Evolutionary conservation across 2,329 filamentous ascomycete genomes (phyloP), one percentile per base, ranked within the genome.

Genomic region (Neodidymelliopsis sp.): DNA sequence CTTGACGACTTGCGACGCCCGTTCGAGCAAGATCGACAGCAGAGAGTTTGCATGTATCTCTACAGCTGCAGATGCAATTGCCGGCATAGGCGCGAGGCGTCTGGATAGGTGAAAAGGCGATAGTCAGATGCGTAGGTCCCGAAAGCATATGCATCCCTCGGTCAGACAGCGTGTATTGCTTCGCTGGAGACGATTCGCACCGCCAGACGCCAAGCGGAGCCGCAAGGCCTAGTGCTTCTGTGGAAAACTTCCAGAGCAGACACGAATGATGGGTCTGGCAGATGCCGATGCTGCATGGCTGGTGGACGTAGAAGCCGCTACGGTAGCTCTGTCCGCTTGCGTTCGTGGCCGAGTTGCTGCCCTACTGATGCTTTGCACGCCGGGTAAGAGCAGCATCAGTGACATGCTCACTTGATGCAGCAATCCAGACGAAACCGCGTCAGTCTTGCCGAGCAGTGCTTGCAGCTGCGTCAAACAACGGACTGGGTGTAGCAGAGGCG

Each of bases 391-490:
- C 35, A 24, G 30, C 30, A 22, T 41, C 30, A 25, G 30, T 41
- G 40, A 50, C 40, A 45, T 40, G 11, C 28, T 31, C 30, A 25
- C n/a, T 19, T n/a, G n/a, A 31, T 27, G 20, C 13, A 40, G 22
- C 16, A 31, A 8, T 27, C 19, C 29, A 31, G 33, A 23, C 36
- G 30, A 45, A 44, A 50, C 35, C 24, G 16, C 35, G 13, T 30
- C 47, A 29, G 40, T 36, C 38, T 33, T 39, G 54, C 38, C 42
- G 38, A 51, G 34, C 52, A 52, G 13, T 31, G 47, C 31, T 47
- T 59, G 54, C 56, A 53, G 23, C 44, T n/a, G 51, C 41, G 43
- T 62, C 60, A 60, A 67, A 60, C 63, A 59, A 37, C 63, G 59
- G 64, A 62, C 65, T 62, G 54, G 49, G 44, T 57, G 58, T 60